Percentiles rank a stretch among this genome's conserved stretches.
phyloP scores from a whole-genome alignment of 2,329 filamentous ascomycete species.

The Coniella lustricola region DNA sequence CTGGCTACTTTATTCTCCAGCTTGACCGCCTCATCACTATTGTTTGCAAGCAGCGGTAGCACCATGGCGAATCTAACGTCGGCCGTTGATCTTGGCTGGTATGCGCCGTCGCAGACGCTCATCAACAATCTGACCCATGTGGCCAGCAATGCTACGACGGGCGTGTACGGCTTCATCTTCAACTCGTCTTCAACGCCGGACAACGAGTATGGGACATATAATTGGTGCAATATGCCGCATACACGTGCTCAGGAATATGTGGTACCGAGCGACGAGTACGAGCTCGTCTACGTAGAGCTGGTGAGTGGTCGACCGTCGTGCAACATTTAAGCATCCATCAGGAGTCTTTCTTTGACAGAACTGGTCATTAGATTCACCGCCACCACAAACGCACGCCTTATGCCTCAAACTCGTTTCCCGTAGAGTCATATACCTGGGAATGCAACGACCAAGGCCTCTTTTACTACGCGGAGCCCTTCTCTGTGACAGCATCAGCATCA shows the following conservation, averaged over 20 bases:
- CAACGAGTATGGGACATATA: constrained; percentile 57
- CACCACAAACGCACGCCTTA: constrained; percentile 84
- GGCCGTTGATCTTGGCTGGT: constrained; percentile 21
- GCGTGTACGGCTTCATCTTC: constrained; percentile 68
- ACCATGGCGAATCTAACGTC: constrained; percentile 5
- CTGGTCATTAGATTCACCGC: constrained; percentile 74
- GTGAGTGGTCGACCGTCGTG: constrained; percentile 33
- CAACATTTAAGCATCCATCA: too few relatives aligned
- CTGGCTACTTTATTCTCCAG: neutral
- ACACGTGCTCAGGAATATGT: constrained; percentile 61
- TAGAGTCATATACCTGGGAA: constrained; percentile 65
- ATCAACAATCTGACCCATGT: constrained; percentile 25
- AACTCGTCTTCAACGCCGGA: constrained; percentile 55
- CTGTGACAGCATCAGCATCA: constrained; percentile 9
- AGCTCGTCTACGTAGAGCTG: constrained; percentile 69
- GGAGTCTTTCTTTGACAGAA: too few relatives aligned
- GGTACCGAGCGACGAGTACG: constrained; percentile 45
- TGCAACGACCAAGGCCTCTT: constrained; percentile 65
- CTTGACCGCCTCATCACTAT: neutral
- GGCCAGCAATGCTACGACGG: constrained; percentile 30
- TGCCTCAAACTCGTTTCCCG: constrained; percentile 67
- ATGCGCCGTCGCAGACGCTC: constrained; percentile 20
- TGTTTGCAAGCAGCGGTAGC: neutral
- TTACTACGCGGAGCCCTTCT: constrained; percentile 56
- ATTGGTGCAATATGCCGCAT: constrained; percentile 87